A percentile compares a stretch with the other conserved stretches of the same genome.
phyloP scores from a whole-genome alignment of 2,329 filamentous ascomycete genomes.

The Penicillium sp. region DNA sequence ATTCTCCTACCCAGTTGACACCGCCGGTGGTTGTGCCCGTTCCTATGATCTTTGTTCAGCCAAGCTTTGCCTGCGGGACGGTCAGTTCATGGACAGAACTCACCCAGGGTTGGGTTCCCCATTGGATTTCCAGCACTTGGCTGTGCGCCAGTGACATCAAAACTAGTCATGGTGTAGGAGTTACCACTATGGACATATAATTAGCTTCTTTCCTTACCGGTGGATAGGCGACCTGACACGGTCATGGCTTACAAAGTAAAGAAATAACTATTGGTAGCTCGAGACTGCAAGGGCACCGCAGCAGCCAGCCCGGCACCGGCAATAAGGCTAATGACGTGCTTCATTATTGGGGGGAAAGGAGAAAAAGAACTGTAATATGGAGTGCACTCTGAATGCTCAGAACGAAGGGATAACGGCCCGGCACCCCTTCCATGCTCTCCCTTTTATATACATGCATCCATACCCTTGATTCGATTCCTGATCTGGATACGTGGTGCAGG shows the following conservation, averaged over 20 bases:
- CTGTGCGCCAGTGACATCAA: conserved; percentile 53
- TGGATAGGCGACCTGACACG: no score
- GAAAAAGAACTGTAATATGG: background rate
- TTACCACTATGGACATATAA: conserved; percentile 48
- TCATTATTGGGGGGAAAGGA: conserved; percentile 6
- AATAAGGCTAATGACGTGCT: conserved; percentile 9
- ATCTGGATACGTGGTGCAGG: no score
- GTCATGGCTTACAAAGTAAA: conserved; percentile 42
- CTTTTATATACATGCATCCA: background rate
- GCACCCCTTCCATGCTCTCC: background rate
- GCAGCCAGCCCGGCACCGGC: conserved; percentile 14
- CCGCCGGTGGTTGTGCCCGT: conserved; percentile 52
- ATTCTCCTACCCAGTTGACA: conserved; percentile 53
- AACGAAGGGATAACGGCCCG: background rate
- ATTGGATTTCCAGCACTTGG: conserved; percentile 57
- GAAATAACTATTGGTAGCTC: conserved; percentile 33
- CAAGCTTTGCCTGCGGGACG: background rate
- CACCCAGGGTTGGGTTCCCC: conserved; percentile 55
- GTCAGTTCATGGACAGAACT: background rate
- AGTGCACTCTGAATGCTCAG: background rate
- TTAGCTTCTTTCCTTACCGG: background rate
- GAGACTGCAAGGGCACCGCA: conserved; percentile 18
- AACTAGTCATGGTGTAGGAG: conserved; percentile 61
- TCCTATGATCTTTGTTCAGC: conserved; percentile 35
- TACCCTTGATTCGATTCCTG: no score